Percentiles rank a stretch among this genome's conserved stretches.
Evolutionary conservation across 2,329 filamentous ascomycete genomes (phyloP).

Genomic region (Neofusicoccum laricinum): DNA sequence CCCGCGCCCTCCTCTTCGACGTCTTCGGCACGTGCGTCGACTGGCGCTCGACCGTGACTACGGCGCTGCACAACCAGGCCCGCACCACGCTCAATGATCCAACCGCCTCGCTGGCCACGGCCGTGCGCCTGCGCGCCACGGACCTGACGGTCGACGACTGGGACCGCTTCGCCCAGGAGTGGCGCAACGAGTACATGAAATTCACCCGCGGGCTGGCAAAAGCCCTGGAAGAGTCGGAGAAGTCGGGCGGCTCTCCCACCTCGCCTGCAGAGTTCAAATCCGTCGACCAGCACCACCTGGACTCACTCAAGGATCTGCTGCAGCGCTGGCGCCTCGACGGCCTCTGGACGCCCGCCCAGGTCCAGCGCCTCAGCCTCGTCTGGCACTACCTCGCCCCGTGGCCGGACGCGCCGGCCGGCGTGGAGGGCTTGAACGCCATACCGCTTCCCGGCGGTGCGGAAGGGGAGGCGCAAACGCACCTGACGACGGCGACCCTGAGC

Average conservation of each 20-base stretch:
- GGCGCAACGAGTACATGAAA: slow-evolving; percentile 61
- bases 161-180: slow-evolving; percentile 65
- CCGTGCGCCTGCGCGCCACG: slow-evolving; percentile 48
- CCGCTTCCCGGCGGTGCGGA: background rate
- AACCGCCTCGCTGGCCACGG: slow-evolving; percentile 44
- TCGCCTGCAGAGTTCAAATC: slow-evolving; percentile 56
- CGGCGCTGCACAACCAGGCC: slow-evolving; percentile 55
- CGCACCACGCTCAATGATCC: slow-evolving; percentile 46
- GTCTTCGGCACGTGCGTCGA: slow-evolving; percentile 79
- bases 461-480: slow-evolving; percentile 29
- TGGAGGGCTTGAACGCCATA: slow-evolving; percentile 50
- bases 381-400: slow-evolving; percentile 75
- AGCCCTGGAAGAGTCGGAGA: background rate
- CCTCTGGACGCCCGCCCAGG: slow-evolving; percentile 52
- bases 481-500: slow-evolving; percentile 65
- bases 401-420: slow-evolving; percentile 60
- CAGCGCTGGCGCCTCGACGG: slow-evolving; percentile 52
- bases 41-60: slow-evolving; percentile 67
- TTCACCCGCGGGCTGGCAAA: slow-evolving; percentile 58
- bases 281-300: slow-evolving; percentile 69
- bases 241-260: slow-evolving; percentile 27
- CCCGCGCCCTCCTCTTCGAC: slow-evolving; percentile 67
- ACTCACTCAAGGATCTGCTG: slow-evolving; percentile 61
- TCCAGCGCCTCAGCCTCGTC: slow-evolving; percentile 50
- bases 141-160: slow-evolving; percentile 58